Conservation (phyloP, 257 asterid genomes). For the Penstemon barbatus region DNA sequence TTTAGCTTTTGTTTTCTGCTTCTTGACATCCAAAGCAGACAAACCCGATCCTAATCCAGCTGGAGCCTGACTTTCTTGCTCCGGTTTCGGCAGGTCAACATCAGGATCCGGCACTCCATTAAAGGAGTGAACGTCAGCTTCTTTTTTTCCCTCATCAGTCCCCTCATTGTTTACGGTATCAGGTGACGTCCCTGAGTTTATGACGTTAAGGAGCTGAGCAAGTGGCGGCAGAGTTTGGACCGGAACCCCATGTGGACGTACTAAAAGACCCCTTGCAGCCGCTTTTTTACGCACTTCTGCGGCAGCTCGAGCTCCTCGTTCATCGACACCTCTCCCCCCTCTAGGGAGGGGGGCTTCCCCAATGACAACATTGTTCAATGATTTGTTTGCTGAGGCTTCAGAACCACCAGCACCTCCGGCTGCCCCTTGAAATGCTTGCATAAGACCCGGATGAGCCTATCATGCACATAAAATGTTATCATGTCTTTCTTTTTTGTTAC, state of each 20-base stretch:
- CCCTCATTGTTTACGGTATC: slow-evolving; percentile 35
- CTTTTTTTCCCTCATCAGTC: neutral
- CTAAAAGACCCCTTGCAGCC: slow-evolving; percentile 78
- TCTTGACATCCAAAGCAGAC: slow-evolving; percentile 63
- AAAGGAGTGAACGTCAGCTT: slow-evolving; percentile 37
- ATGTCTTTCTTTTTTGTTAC: too few relatives aligned
- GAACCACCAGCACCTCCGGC: slow-evolving; percentile 43
- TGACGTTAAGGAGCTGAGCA: slow-evolving; percentile 57
- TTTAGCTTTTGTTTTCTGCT: slow-evolving; percentile 60
- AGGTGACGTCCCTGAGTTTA: slow-evolving; percentile 39
- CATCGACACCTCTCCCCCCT: slow-evolving; percentile 75
- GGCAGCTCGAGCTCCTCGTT: slow-evolving; percentile 84
- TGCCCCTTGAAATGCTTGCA: slow-evolving; percentile 84
- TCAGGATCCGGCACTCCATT: slow-evolving; percentile 36
- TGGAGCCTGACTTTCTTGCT: slow-evolving; percentile 48
- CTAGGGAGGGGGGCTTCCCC: slow-evolving; percentile 58
- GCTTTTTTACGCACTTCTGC: slow-evolving; percentile 88
- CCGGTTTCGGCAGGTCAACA: slow-evolving; percentile 32
- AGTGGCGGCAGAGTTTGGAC: slow-evolving; percentile 61
- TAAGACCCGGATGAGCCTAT: slow-evolving; percentile 85
- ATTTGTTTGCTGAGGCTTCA: slow-evolving; percentile 39
- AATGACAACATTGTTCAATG: slow-evolving; percentile 27
- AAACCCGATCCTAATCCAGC: slow-evolving; percentile 79
- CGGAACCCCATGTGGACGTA: slow-evolving; percentile 73
- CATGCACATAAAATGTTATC: neutral